phyloP scores from a whole-genome alignment of 805 yeast species.

The Candida odintsovae region DNA sequence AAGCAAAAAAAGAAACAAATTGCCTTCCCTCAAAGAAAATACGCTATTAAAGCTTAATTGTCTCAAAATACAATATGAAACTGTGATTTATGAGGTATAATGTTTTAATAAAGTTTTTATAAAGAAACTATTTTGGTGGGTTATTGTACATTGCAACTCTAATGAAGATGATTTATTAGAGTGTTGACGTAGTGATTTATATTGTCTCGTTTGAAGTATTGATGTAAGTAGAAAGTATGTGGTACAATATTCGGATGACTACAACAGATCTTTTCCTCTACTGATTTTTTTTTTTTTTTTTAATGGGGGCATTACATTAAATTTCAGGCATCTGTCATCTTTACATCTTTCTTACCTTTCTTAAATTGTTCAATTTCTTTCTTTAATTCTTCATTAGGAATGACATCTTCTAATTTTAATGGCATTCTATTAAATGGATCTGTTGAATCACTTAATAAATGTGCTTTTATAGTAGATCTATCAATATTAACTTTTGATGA shows the following conservation, averaged over 20 bases:
- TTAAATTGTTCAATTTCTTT: constrained; percentile 47
- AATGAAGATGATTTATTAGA: neutral
- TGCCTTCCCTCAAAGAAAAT: constrained; percentile 98
- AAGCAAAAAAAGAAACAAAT: constrained; percentile 87
- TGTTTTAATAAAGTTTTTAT: neutral
- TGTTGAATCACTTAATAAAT: constrained; percentile 87
- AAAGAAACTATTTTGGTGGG: neutral
- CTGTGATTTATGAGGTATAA: neutral
- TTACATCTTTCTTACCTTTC: constrained; percentile 11
- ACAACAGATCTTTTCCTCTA: too few relatives aligned
- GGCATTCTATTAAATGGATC: constrained; percentile 98
- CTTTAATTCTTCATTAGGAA: constrained; percentile 68
- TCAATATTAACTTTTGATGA: constrained; percentile 81
- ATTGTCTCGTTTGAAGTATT: too few relatives aligned
- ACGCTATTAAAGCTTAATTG: constrained; percentile 94
- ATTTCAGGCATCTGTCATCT: constrained; percentile 12
- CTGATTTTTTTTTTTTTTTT: too few relatives aligned
- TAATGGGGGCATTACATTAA: neutral
- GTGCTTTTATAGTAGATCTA: constrained; percentile 87
- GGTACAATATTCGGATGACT: too few relatives aligned
- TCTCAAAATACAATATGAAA: neutral
- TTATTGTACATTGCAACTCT: neutral
- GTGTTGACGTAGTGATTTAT: neutral
- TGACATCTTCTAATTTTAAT: constrained; percentile 79
- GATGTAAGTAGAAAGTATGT: too few relatives aligned